Evolutionary conservation across 2,329 filamentous ascomycete genomes (phyloP).

Genomic region (Catunica adiposa): DNA sequence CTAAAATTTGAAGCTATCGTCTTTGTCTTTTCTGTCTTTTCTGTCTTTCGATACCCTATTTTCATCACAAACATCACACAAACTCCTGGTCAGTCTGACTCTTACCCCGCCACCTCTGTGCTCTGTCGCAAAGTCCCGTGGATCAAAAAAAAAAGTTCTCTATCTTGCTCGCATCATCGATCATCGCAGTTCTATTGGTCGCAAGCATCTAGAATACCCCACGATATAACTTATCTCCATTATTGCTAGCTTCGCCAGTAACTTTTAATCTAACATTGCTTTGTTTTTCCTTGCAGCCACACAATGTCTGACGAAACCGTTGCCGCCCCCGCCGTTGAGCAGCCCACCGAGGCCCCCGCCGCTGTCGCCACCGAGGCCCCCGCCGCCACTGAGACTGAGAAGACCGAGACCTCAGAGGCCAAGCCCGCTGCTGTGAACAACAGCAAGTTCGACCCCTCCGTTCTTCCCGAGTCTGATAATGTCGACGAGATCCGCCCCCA

Average conservation of each 20-base stretch:
- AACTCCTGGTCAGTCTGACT: conserved; percentile 4
- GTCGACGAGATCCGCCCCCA: conserved; percentile 69
- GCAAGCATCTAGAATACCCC: neutral
- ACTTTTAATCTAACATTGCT: neutral
- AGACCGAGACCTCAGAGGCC: conserved; percentile 26
- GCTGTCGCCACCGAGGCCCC: conserved; percentile 15
- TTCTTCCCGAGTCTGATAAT: conserved; percentile 55
- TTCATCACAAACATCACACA: neutral
- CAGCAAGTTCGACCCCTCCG: conserved; percentile 53
- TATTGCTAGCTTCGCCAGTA: too few relatives aligned
- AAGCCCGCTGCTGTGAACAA: conserved; percentile 30
- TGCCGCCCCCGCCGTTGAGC: conserved; percentile 15
- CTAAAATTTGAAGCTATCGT: neutral
- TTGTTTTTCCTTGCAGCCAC: neutral
- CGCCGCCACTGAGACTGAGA: conserved; percentile 13
- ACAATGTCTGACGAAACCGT: conserved; percentile 12
- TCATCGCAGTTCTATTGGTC: neutral
- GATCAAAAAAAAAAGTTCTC: conserved; percentile 9
- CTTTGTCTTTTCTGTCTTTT: neutral
- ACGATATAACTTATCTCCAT: too few relatives aligned
- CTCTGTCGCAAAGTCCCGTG: conserved; percentile 12
- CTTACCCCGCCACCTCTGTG: conserved; percentile 11
- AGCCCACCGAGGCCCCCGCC: conserved; percentile 16
- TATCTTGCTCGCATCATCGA: neutral
- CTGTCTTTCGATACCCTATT: neutral